phyloP scores from a whole-genome alignment of 208 protist genomes.

The Leishmania major region DNA sequence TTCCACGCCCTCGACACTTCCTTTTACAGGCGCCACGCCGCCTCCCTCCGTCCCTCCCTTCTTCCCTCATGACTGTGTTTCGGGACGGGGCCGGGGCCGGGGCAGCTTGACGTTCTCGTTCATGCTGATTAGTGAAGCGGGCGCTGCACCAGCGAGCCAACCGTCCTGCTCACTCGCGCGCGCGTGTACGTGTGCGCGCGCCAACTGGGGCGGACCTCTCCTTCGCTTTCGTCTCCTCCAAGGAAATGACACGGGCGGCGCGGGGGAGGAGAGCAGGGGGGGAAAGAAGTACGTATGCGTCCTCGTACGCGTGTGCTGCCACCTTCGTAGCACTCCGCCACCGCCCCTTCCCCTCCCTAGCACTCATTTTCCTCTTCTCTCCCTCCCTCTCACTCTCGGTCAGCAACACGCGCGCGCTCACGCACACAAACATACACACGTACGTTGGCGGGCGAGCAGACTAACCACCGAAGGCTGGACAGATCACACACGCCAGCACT shows the following conservation, averaged over 20 bases:
- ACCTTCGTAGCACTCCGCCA: neutral
- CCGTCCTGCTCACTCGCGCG: neutral
- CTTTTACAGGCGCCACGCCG: neutral
- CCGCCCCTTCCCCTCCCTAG: neutral
- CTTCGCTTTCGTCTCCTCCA: neutral
- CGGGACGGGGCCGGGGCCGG: no score
- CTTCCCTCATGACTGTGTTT: neutral
- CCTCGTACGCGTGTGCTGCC: neutral
- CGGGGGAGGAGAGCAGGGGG: neutral
- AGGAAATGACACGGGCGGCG: no score
- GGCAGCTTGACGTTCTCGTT: neutral
- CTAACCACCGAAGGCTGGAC: neutral
- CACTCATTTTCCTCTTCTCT: neutral
- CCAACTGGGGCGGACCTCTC: neutral
- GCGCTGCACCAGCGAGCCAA: neutral
- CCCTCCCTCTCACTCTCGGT: neutral
- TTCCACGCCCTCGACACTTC: neutral
- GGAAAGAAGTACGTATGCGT: neutral
- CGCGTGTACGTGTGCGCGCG: neutral
- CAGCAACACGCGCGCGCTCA: neutral
- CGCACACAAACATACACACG: neutral
- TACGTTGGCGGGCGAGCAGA: neutral
- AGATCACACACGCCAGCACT: neutral
- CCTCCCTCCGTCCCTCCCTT: neutral
- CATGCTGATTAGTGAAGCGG: neutral